These are phyloP conservation scores for Colletotrichum echinochloae DNA, from an alignment of 2,329 filamentous ascomycete genomes.

Conservation along the genomic window DNA sequence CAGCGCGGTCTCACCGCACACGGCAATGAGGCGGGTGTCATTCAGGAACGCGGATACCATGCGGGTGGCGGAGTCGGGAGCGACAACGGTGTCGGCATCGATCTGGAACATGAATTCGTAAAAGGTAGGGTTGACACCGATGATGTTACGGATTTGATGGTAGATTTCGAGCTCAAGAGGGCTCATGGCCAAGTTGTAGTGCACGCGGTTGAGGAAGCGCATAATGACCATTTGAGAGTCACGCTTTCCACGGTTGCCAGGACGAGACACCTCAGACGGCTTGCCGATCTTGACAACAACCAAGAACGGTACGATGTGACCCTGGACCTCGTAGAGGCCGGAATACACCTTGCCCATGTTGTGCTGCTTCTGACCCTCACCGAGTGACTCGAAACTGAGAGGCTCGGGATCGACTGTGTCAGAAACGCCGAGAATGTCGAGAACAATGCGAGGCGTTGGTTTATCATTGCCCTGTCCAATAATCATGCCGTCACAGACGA, in stretches of 20 bases:
- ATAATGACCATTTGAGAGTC: constrained; percentile 99
- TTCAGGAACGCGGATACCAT: constrained; percentile 92
- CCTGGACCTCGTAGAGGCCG: constrained; percentile 95
- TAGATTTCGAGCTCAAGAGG: constrained; percentile 98
- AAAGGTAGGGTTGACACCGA: constrained; percentile 97
- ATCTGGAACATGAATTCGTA: constrained; percentile 98
- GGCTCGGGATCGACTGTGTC: constrained; percentile 95
- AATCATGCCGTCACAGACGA: constrained; percentile 99
- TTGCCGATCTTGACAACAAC: constrained; percentile 98
- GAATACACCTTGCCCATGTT: constrained; percentile 99
- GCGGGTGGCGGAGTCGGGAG: constrained; percentile 87
- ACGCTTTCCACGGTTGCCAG: constrained; percentile 98
- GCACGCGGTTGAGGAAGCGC: constrained; percentile 98
- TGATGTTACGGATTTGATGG: constrained; percentile 98
- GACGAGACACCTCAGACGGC: constrained; percentile 92
- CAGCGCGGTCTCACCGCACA: constrained; percentile 94
- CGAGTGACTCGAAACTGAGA: constrained; percentile 94
- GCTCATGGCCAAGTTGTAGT: constrained; percentile 97
- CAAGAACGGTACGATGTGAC: constrained; percentile 97
- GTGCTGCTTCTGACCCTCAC: constrained; percentile 96
- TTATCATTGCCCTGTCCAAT: constrained; percentile 98
- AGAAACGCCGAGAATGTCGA: constrained; percentile 95
- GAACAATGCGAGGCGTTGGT: constrained; percentile 92
- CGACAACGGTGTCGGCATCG: constrained; percentile 96
- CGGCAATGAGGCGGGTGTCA: constrained; percentile 91